Percentiles rank a stretch among this genome's conserved stretches.
Evolutionary conservation across 345 rosid species (phyloP).

Genomic region (Linum usitatissimum): DNA sequence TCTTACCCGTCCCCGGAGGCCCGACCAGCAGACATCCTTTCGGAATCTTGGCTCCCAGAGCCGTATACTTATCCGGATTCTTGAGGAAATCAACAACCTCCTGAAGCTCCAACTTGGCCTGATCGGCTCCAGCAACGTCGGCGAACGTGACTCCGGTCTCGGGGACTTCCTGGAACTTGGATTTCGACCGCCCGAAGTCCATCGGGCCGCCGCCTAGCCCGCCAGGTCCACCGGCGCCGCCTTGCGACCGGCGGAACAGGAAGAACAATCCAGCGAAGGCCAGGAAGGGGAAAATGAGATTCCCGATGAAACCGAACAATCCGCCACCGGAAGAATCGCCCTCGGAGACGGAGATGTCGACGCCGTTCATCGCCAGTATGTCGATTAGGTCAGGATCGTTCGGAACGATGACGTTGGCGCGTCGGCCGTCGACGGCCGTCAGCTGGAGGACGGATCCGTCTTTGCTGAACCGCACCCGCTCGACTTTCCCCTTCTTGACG

Average conservation of each 20-base stretch:
- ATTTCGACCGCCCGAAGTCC: constrained; percentile 71
- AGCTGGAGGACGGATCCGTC: constrained; percentile 58
- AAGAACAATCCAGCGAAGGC: constrained; percentile 60
- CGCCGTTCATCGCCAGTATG: constrained; percentile 66
- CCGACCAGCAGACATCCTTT: constrained; percentile 77
- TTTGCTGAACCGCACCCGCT: constrained; percentile 67
- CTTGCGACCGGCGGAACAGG: constrained; percentile 55
- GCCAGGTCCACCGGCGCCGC: constrained; percentile 76
- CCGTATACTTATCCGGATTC: constrained; percentile 77
- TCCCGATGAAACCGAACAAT: constrained; percentile 46
- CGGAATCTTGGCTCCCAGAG: constrained; percentile 74
- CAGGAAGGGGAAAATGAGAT: constrained; percentile 49
- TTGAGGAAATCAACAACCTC: constrained; percentile 80
- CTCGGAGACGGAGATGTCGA: constrained; percentile 66
- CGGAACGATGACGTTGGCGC: constrained; percentile 51
- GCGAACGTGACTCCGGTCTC: constrained; percentile 68
- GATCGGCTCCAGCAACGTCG: constrained; percentile 83
- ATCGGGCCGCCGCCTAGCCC: constrained; percentile 82
- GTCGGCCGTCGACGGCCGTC: constrained; percentile 56
- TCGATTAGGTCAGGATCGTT: constrained; percentile 66
- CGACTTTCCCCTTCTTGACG: constrained; percentile 63
- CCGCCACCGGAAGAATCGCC: constrained; percentile 58
- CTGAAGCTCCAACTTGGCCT: constrained; percentile 62
- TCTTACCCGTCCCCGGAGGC: constrained; percentile 82
- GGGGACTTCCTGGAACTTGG: constrained; percentile 77